Base-by-base conservation (phyloP, 2,329 filamentous ascomycete genomes). In the Ascochyta clinopodiicola region DNA sequence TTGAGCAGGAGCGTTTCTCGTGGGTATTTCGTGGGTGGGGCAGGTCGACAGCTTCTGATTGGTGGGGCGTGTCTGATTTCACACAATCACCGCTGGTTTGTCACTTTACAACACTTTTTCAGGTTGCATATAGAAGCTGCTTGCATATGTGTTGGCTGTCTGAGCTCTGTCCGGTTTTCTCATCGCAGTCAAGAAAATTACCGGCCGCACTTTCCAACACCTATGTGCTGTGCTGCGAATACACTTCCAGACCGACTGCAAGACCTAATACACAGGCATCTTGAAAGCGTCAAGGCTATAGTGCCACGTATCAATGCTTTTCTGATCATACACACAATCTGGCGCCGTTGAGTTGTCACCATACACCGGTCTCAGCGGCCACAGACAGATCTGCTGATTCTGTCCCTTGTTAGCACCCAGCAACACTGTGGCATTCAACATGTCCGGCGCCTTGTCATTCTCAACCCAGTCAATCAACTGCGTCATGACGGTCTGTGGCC, bases 401-500 rank as follows among this genome's bases (percentile, higher is more conserved):
- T 75, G 68, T 43, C 71, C 75, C 8, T 78, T 80, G 12, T 55
- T 46, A 1, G 50, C 51, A 9, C 63, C 66, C 2, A 56, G 39
- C 5, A 62, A 51, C 9, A 57, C 75, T 1, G 76, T 79, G 3
- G 75, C 78, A 38, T 79, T 79, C 34, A 85, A 63, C 1, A 71
- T 77, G 6, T 67, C 71, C 2, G 82, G 81, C 40, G 73, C 76
- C 5, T 75, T 66, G 2, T 76, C 79, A 15, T 80, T 77, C 71
- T 84, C 82, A 0, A 82, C 81, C 82, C 81, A 84, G 49, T 81
- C 71, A 47, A 85, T 61, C 12, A 65, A 57, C 6, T 49, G 58
- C 32, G 39, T 53, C 56, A 59, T 61, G 38, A 80, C 82, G 15
- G 76, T 76, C 64, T 79, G 68, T 1, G 77, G 77, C 64, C 74